Percentiles rank a stretch among this genome's conserved stretches.
phyloP scores from a whole-genome alignment of 2,329 filamentous ascomycete species.

The Sporothrix sp. region DNA sequence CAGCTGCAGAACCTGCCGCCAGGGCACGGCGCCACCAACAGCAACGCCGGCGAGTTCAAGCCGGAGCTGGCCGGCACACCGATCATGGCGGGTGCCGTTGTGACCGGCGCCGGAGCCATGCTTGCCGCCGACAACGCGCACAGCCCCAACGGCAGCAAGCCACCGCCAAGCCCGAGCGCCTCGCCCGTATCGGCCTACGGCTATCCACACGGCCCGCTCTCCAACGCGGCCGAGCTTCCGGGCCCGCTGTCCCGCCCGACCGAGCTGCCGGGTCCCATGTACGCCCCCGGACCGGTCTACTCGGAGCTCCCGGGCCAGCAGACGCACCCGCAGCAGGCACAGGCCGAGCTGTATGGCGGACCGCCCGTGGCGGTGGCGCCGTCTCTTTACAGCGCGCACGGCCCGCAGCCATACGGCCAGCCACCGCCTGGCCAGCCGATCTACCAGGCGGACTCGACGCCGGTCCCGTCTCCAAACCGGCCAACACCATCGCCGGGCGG shows the following conservation, averaged over 20 bases:
- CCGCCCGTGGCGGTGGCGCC: no score
- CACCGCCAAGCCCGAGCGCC: conserved; percentile 15
- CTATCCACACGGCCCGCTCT: conserved; percentile 12
- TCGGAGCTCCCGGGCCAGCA: conserved; percentile 24
- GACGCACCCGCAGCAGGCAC: no score
- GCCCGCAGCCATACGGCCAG: conserved; percentile 9
- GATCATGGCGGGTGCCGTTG: no score
- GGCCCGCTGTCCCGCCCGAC: conserved; percentile 14
- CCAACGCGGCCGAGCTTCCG: conserved; percentile 21
- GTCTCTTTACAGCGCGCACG: no score
- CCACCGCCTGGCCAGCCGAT: conserved; percentile 10
- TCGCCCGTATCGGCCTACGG: conserved; percentile 22
- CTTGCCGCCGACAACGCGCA: conserved; percentile 8
- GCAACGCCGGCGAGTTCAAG: conserved; percentile 19
- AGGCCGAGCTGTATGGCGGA: conserved; percentile 15
- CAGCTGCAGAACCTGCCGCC: conserved; percentile 15
- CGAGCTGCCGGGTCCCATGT: conserved; percentile 14
- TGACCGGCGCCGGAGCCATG: conserved; percentile 11
- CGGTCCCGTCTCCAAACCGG: conserved; percentile 5
- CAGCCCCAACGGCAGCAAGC: background rate
- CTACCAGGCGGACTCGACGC: conserved; percentile 17
- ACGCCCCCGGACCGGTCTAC: conserved; percentile 4
- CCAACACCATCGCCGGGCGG: conserved; percentile 11
- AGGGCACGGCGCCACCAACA: conserved; percentile 10
- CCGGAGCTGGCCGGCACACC: conserved; percentile 24